Evolutionary conservation across 2,329 filamentous ascomycete species (phyloP).

Genomic region (Septoria petroselini): DNA sequence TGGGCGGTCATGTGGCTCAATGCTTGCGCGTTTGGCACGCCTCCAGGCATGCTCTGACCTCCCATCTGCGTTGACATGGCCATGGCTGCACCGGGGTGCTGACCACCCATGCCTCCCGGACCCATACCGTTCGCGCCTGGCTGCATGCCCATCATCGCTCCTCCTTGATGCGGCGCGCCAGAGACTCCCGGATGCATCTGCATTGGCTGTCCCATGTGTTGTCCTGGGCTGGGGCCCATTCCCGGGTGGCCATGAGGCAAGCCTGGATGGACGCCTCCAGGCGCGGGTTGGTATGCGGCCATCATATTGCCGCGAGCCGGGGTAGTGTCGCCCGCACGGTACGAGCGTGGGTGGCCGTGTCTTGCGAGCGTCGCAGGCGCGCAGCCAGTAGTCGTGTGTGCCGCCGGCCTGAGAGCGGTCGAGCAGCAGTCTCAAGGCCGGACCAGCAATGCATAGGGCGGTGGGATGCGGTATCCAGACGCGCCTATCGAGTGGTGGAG

Average conservation of each 20-base stretch:
- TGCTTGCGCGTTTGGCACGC: constrained; percentile 62
- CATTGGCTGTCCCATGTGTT: constrained; percentile 67
- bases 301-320: constrained; percentile 57
- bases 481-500: not conserved
- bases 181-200: constrained; percentile 69
- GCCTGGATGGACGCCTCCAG: constrained; percentile 64
- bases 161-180: constrained; percentile 63
- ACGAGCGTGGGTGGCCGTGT: constrained; percentile 37
- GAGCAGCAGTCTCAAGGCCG: constrained; percentile 30
- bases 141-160: constrained; percentile 72
- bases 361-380: constrained; percentile 10
- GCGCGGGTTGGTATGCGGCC: constrained; percentile 67
- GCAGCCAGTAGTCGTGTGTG: constrained; percentile 21
- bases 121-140: constrained; percentile 59
- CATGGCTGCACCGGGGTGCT: constrained; percentile 37
- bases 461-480: constrained; percentile 1
- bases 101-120: constrained; percentile 32
- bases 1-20: constrained; percentile 69
- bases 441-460: constrained; percentile 33
- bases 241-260: constrained; percentile 63
- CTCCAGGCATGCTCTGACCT: constrained; percentile 46
- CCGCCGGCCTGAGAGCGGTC: constrained; percentile 31
- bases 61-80: constrained; percentile 37
- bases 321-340: constrained; percentile 14
- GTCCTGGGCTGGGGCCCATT: constrained; percentile 64